A percentile compares a stretch with the other conserved stretches of the same genome.
Conservation (phyloP, 805 yeast genomes). For the Saccharomycopsis oosterbeekiorum region DNA sequence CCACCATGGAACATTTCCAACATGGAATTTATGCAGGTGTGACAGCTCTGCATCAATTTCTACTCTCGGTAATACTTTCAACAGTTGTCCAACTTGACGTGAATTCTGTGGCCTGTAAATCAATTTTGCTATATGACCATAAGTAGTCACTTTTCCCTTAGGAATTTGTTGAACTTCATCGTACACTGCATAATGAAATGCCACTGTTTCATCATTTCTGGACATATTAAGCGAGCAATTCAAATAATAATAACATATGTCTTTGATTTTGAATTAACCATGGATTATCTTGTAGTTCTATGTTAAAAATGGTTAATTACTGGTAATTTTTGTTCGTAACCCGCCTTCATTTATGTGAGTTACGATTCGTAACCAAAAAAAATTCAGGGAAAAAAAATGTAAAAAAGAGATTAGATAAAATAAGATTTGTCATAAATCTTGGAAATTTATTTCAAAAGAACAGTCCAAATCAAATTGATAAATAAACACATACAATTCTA, state of each 20-base stretch:
- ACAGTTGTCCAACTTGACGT: constrained; percentile 64
- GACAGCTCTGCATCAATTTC: constrained; percentile 21
- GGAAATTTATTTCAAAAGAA: neutral
- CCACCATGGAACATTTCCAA: constrained; percentile 66
- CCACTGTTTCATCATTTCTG: constrained; percentile 32
- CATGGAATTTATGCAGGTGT: constrained; percentile 23
- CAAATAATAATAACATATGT: neutral
- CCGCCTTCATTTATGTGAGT: neutral
- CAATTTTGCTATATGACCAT: constrained; percentile 63
- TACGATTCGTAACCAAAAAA: neutral
- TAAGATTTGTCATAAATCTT: too few relatives aligned
- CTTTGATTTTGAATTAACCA: too few relatives aligned
- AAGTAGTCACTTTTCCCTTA: constrained; percentile 53
- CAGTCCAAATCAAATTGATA: neutral
- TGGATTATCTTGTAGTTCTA: too few relatives aligned
- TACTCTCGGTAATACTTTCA: constrained; percentile 39
- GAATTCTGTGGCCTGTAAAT: constrained; percentile 55
- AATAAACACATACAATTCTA: neutral
- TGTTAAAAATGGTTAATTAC: too few relatives aligned
- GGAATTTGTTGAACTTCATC: constrained; percentile 46
- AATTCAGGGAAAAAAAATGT: neutral
- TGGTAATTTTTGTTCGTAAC: too few relatives aligned
- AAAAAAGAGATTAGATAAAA: too few relatives aligned
- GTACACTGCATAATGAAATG: constrained; percentile 56
- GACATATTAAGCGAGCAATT: neutral